Percentiles rank a stretch among this genome's conserved stretches.
Conservation (phyloP, 2,329 filamentous ascomycete species). For the Penicillium psychrosexuale region DNA sequence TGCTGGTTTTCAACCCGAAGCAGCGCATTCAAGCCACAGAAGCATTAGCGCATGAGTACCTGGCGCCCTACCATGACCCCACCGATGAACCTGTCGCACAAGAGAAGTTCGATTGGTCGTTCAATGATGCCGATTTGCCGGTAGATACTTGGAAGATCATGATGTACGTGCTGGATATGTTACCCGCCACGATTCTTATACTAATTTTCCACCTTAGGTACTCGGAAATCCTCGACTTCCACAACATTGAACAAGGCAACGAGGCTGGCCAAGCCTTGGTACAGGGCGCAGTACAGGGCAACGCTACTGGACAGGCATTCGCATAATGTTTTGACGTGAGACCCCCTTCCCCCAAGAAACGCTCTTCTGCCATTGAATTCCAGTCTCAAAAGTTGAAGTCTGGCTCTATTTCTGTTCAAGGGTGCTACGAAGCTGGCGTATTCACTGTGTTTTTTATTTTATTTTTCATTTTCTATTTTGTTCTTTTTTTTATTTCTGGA, state of each 20-base stretch:
- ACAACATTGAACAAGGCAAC: constrained; percentile 70
- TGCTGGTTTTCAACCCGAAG: constrained; percentile 98
- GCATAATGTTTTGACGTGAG: constrained; percentile 18
- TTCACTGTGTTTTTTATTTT: constrained; percentile 1
- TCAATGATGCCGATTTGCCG: constrained; percentile 95
- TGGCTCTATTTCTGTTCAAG: constrained; percentile 21
- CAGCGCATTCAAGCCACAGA: constrained; percentile 85
- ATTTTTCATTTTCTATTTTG: constrained; percentile 10
- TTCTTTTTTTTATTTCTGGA: constrained; percentile 17
- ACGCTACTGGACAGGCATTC: constrained; percentile 23
- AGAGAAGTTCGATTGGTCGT: constrained; percentile 99
- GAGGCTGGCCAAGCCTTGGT: constrained; percentile 33
- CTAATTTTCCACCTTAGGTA: constrained; percentile 62
- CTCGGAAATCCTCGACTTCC: constrained; percentile 97
- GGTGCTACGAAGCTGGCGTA: constrained; percentile 17
- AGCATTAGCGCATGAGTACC: constrained; percentile 86
- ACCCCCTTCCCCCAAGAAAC: not conserved
- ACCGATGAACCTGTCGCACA: constrained; percentile 93
- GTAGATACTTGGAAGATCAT: constrained; percentile 99
- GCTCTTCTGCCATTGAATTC: constrained; percentile 6
- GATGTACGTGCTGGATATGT: constrained; percentile 66
- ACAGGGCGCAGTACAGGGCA: constrained; percentile 22
- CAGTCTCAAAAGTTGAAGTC: constrained; percentile 16
- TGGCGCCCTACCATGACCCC: constrained; percentile 94
- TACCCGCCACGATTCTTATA: not conserved